Evolutionary conservation across 2,329 filamentous ascomycete species (phyloP).

Genomic region (Pseudogymnoascus verrucosus): DNA sequence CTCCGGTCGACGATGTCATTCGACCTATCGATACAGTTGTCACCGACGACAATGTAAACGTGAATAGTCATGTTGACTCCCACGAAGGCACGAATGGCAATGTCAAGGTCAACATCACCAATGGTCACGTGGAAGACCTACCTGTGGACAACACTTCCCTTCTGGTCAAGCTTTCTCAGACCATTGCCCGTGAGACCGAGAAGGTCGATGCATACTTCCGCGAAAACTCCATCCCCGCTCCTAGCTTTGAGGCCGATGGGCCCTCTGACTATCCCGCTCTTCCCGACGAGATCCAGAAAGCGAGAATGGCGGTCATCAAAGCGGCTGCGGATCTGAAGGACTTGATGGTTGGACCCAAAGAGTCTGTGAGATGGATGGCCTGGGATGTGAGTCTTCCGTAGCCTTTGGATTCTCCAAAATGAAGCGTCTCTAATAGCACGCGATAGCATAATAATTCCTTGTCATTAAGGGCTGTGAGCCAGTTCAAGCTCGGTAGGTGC

Average conservation of each 20-base stretch:
- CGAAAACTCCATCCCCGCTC: constrained; percentile 33
- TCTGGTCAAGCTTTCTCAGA: constrained; percentile 39
- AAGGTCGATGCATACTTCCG: constrained; percentile 42
- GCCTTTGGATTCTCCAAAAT: not conserved
- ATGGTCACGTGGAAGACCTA: not conserved
- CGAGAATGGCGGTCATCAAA: constrained; percentile 39
- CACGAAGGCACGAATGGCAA: not conserved
- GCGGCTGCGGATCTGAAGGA: constrained; percentile 41
- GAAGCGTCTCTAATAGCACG: not conserved
- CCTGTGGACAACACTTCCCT: constrained; percentile 24
- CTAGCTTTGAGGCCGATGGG: constrained; percentile 38
- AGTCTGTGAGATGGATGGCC: constrained; percentile 43
- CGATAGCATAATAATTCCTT: constrained; percentile 42
- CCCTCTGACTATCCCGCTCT: constrained; percentile 40
- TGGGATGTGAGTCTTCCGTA: constrained; percentile 39
- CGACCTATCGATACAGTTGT: not conserved
- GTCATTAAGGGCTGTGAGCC: constrained; percentile 43
- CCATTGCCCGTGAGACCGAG: constrained; percentile 40
- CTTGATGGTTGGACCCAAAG: constrained; percentile 42
- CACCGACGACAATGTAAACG: not conserved
- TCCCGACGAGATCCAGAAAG: constrained; percentile 37
- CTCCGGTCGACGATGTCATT: not conserved
- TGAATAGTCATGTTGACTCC: not conserved
- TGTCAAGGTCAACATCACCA: not conserved
- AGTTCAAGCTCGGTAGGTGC: constrained; percentile 40